Evolutionary conservation across 345 rosid genomes (phyloP), one percentile per base, ranked within the genome.

Genomic region (Eucalyptus regnans): DNA sequence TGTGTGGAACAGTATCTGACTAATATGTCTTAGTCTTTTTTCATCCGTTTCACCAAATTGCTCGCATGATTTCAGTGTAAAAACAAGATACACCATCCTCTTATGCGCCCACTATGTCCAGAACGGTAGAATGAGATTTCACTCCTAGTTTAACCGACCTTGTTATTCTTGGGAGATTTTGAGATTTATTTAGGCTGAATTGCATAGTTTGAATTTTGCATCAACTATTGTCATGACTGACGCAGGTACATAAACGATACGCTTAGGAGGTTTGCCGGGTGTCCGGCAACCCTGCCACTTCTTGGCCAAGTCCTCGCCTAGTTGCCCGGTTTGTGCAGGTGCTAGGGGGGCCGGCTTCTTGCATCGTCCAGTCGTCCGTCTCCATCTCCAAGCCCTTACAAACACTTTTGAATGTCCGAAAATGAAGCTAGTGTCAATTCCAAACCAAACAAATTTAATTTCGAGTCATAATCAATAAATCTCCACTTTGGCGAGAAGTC

Each of bases 231-330:
- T 58, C 29, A 58, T 2, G 0, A 58, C 1, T 58, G 22, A 58
- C 0, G 20, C 0, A 8, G 5, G 37, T 7, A n/a, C 13, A 27
- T 11, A 25, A 25, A 25, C 0, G 4, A 58, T 5, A 58, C n/a
- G 1, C 66, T 58, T 25, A 10, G 14, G n/a, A 25, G n/a, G 66
- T 11, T 58, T 58, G n/a, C n/a, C 66, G n/a, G n/a, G 66, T 58
- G 56, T 52, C 56, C 56, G 56, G 56, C 56, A 51, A 51, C 56
- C 9, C 56, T 7, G 56, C 56, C 56, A 51, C 56, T 51, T 17
- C 56, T 58, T 25, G 64, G 13, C 64, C n/a, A 58, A 25, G 64
- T 14, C 17, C 71, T 62, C n/a, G 16, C 8, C n/a, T 25, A 27
- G 66, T 25, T 25, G 31, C 66, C 31, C 1, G 27, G 60, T 54